Conservation (phyloP, 2,329 filamentous ascomycete genomes). For the Sporothrix variecibatus region DNA sequence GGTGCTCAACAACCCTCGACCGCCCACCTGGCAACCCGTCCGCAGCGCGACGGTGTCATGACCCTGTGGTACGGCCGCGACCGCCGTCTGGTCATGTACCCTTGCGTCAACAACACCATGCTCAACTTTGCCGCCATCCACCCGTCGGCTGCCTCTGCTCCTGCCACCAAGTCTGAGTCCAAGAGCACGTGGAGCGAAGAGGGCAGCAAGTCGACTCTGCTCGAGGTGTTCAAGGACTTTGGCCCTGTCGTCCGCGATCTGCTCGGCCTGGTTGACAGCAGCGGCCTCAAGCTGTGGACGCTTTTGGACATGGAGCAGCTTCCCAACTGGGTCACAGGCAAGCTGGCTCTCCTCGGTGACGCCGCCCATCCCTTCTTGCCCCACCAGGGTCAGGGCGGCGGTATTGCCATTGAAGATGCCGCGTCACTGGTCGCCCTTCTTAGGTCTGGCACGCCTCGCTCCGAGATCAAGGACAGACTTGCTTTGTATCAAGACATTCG, state of each 20-base stretch:
- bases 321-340: not conserved
- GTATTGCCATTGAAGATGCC: not conserved
- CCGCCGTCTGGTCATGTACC: not conserved
- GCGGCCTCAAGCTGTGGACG: not conserved
- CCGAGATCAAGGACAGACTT: not conserved
- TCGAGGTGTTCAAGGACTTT: not conserved
- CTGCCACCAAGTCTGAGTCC: not conserved
- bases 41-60: not conserved
- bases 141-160: not conserved
- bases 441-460: not conserved
- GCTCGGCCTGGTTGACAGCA: not conserved
- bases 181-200: not conserved
- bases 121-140: not conserved
- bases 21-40: not conserved
- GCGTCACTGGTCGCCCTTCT: not conserved
- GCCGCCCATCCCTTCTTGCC: not conserved
- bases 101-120: slow-evolving; percentile 1
- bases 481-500: not conserved
- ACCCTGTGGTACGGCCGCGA: not conserved
- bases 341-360: not conserved
- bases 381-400: not conserved
- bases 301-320: not conserved
- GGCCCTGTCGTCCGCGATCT: not conserved
- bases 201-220: not conserved
- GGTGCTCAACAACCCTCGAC: not conserved